Conservation (phyloP, 2,329 filamentous ascomycete genomes). For the Elsinoe perseae region DNA sequence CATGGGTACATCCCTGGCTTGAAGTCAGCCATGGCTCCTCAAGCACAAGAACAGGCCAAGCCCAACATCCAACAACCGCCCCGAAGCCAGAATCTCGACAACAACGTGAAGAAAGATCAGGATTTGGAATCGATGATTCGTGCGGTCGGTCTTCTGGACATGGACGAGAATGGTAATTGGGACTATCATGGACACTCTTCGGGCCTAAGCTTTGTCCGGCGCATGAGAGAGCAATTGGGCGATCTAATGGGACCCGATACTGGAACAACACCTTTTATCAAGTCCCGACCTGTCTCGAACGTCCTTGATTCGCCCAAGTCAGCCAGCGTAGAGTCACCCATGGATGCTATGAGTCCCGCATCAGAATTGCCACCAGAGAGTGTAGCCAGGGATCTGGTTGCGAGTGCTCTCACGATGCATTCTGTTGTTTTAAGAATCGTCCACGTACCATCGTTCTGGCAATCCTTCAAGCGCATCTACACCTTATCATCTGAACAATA, state of each 20-base stretch:
- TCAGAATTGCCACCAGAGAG: conserved; percentile 61
- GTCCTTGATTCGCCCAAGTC: conserved; percentile 59
- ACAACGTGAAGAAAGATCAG: conserved; percentile 43
- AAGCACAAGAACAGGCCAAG: neutral
- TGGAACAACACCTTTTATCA: conserved; percentile 50
- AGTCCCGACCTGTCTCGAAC: conserved; percentile 46
- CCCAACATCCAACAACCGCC: conserved; percentile 10
- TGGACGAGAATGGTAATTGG: conserved; percentile 86
- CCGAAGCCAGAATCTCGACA: conserved; percentile 36
- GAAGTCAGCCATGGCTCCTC: conserved; percentile 27
- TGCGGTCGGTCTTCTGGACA: conserved; percentile 79
- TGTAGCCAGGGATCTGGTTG: conserved; percentile 50
- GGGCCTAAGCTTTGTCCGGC: conserved; percentile 76
- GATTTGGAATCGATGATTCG: conserved; percentile 92
- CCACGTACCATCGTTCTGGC: conserved; percentile 74
- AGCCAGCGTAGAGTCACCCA: conserved; percentile 56
- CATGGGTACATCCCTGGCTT: conserved; percentile 33
- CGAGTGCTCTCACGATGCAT: conserved; percentile 54
- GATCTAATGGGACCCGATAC: conserved; percentile 61
- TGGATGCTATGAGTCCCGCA: conserved; percentile 45
- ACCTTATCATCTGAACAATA: conserved; percentile 49
- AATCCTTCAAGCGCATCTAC: conserved; percentile 70
- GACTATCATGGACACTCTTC: conserved; percentile 94
- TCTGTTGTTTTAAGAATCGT: conserved; percentile 62
- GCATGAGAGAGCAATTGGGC: conserved; percentile 81